phyloP scores from a whole-genome alignment of 441 rosid species.

The Hura crepitans region DNA sequence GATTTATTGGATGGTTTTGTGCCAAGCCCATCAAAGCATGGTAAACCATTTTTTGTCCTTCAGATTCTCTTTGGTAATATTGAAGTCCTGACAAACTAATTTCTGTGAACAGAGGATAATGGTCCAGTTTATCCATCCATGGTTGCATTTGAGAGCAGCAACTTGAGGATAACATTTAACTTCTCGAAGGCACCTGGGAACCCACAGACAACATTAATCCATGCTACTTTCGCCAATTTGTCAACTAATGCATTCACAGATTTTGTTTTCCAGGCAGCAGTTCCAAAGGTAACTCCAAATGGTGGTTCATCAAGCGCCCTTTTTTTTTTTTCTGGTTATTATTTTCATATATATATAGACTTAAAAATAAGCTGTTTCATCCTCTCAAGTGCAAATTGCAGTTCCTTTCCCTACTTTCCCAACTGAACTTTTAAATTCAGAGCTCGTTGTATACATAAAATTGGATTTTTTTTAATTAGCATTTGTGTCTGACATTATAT shows the following conservation, averaged over 20 bases:
- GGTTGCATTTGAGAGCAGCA: constrained; percentile 80
- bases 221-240: constrained; percentile 74
- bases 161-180: constrained; percentile 71
- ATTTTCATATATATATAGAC: background rate
- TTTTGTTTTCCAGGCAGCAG: constrained; percentile 96
- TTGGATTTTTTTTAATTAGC: background rate
- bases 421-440: background rate
- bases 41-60: constrained; percentile 35
- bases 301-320: constrained; percentile 4
- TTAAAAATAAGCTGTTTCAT: background rate
- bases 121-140: constrained; percentile 72
- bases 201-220: constrained; percentile 60
- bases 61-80: constrained; percentile 19
- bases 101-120: constrained; percentile 56
- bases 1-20: constrained; percentile 86
- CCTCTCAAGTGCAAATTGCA: background rate
- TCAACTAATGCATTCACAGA: constrained; percentile 58
- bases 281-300: constrained; percentile 74
- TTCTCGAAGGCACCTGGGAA: constrained; percentile 77
- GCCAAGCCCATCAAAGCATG: constrained; percentile 52
- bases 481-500: background rate
- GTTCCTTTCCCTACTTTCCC: background rate
- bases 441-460: background rate
- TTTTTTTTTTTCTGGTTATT: background rate
- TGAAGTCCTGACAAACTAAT: constrained; percentile 21